These are phyloP conservation scores for Hericium erinaceus DNA, from an alignment of 768 basidiomycete genomes.

Conservation along the genomic window DNA sequence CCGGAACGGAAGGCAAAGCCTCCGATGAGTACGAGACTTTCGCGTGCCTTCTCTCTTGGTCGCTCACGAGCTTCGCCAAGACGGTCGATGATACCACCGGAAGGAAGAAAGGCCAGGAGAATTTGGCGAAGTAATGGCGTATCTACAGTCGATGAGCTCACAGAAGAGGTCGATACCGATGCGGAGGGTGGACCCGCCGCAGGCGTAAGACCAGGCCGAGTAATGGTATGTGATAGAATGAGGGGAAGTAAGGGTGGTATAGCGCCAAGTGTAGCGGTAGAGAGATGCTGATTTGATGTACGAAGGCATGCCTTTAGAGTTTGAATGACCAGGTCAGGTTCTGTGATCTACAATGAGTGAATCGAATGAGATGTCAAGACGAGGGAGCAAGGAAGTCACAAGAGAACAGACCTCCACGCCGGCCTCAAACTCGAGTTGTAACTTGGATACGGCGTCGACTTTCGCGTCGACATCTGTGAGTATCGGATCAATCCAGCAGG, in stretches of 20 bases:
- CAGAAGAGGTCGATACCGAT: constrained; percentile 43
- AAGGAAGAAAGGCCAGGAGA: constrained; percentile 58
- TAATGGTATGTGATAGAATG: constrained; percentile 35
- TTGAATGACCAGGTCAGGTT: constrained; percentile 60
- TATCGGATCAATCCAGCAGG: constrained; percentile 7
- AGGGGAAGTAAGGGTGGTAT: constrained; percentile 59
- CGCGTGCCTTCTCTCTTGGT: constrained; percentile 64
- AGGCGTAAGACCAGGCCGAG: constrained; percentile 11
- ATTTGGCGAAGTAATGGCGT: constrained; percentile 54
- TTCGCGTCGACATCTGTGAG: constrained; percentile 66
- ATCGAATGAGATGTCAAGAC: neutral
- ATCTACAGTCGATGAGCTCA: constrained; percentile 39
- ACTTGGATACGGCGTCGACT: constrained; percentile 71
- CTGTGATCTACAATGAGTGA: constrained; percentile 43
- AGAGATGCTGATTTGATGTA: constrained; percentile 74
- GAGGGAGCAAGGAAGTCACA: neutral
- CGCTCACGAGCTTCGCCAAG: constrained; percentile 71
- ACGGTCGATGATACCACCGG: constrained; percentile 74
- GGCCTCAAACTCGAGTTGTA: constrained; percentile 66
- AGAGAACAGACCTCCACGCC: constrained; percentile 48
- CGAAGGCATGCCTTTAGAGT: constrained; percentile 69
- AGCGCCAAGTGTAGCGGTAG: constrained; percentile 64
- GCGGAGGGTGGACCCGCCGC: constrained; percentile 26
- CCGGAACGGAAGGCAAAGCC: constrained; percentile 60
- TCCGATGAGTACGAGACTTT: constrained; percentile 66